These are phyloP conservation scores for Cochlearia excelsa DNA, from an alignment of 345 rosid species.

Conservation along the genomic window DNA sequence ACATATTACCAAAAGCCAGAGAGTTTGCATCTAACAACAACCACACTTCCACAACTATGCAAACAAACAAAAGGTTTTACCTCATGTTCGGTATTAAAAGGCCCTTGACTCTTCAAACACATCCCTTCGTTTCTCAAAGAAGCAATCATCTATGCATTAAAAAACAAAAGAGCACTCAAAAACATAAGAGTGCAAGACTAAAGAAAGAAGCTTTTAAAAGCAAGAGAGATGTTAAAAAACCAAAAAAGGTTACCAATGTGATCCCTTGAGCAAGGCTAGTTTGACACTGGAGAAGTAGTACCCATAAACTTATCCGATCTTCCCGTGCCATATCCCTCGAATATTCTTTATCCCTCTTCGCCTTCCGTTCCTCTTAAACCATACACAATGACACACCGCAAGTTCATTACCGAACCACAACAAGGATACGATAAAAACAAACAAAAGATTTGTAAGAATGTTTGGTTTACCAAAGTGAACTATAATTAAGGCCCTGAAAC, in stretches of 20 bases:
- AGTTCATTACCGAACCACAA: slow-evolving; percentile 2
- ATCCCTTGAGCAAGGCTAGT: slow-evolving; percentile 91
- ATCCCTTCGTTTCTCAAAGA: slow-evolving; percentile 76
- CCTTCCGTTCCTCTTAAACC: slow-evolving; percentile 61
- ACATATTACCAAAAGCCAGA: neutral
- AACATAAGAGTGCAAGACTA: neutral
- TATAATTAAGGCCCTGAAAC: slow-evolving; percentile 49
- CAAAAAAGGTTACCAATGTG: slow-evolving; percentile 48
- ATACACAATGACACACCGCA: slow-evolving; percentile 2
- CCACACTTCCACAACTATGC: slow-evolving; percentile 3
- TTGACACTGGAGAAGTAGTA: slow-evolving; percentile 76
- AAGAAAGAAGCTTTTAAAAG: neutral
- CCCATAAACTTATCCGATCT: slow-evolving; percentile 61
- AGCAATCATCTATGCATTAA: slow-evolving; percentile 63
- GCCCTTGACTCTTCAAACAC: slow-evolving; percentile 55
- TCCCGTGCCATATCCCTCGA: slow-evolving; percentile 59
- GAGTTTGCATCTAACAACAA: slow-evolving; percentile 3
- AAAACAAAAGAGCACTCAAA: neutral
- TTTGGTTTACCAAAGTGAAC: slow-evolving; percentile 42
- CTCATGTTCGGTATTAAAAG: slow-evolving; percentile 82
- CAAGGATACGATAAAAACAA: slow-evolving; percentile 9
- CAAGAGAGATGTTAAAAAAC: neutral
- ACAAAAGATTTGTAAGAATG: neutral
- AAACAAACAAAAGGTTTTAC: slow-evolving; percentile 32
- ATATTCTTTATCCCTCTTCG: slow-evolving; percentile 74